A percentile compares a stretch with the other conserved stretches of the same genome.
Evolutionary conservation across 345 rosid species (phyloP).

Genomic region (Eucalyptus tenuipes): DNA sequence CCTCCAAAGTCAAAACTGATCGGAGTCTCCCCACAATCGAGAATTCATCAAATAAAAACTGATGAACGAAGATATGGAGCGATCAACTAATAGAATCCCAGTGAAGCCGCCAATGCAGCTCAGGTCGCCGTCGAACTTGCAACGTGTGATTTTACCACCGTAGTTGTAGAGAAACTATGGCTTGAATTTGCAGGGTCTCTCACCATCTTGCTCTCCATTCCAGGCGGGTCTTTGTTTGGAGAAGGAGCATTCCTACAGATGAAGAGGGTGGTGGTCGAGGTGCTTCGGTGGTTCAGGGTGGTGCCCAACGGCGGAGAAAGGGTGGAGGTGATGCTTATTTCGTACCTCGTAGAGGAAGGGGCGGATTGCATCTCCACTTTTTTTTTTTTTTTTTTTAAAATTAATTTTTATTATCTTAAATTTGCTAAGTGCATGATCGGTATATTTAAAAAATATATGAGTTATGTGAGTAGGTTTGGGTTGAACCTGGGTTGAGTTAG

Average conservation of each 20-base stretch:
- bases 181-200: not conserved
- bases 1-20: not conserved
- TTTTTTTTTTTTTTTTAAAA: too few relatives aligned
- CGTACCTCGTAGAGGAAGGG: not conserved
- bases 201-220: not conserved
- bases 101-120: conserved; percentile 55
- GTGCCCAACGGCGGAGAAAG: not conserved
- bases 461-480: not conserved
- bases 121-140: conserved; percentile 54
- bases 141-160: conserved; percentile 54
- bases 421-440: not conserved
- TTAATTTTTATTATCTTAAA: not conserved
- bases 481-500: not conserved
- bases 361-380: not conserved
- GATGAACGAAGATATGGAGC: not conserved
- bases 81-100: not conserved
- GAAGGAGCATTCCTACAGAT: not conserved
- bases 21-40: not conserved
- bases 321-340: not conserved
- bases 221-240: not conserved
- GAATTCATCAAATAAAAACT: not conserved
- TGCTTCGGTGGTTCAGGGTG: not conserved
- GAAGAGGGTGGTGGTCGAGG: not conserved
- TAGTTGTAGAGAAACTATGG: conserved; percentile 71
- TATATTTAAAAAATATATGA: not conserved